Conservation (phyloP, 1,139 yeast genomes). For the Debaryomyces sp. region DNA sequence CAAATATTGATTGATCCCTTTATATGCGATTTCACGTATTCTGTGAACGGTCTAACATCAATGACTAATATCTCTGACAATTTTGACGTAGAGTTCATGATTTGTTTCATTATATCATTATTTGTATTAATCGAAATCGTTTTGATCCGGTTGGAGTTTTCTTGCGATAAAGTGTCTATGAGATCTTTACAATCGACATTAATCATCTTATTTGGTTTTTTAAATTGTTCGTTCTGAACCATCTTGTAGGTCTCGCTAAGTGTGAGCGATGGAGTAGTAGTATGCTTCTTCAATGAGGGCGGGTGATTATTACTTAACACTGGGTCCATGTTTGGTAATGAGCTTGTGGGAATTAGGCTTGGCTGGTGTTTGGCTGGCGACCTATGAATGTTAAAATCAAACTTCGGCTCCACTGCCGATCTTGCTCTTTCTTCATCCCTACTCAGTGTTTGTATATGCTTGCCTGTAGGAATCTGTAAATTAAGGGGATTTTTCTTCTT, state of each 20-base stretch:
- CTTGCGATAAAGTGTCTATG: conserved; percentile 15
- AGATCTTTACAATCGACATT: conserved; percentile 8
- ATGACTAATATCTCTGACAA: conserved; percentile 42
- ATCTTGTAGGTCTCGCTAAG: conserved; percentile 7
- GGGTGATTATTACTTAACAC: conserved; percentile 3
- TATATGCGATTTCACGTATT: conserved; percentile 55
- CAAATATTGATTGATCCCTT: conserved; percentile 66
- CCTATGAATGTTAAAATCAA: conserved; percentile 8
- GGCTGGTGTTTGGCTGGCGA: conserved; percentile 5
- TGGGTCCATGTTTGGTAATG: conserved; percentile 2
- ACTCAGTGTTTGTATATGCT: conserved; percentile 7
- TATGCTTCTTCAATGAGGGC: conserved; percentile 15
- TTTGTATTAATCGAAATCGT: conserved; percentile 9
- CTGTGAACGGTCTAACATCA: conserved; percentile 74
- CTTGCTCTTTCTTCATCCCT: conserved; percentile 11
- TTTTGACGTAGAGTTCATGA: neutral
- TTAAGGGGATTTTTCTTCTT: conserved; percentile 10
- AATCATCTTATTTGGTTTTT: conserved; percentile 2
- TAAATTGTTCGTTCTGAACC: conserved; percentile 15
- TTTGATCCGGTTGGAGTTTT: neutral
- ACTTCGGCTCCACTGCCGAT: conserved; percentile 14
- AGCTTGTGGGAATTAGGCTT: conserved; percentile 4
- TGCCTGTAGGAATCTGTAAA: conserved; percentile 10
- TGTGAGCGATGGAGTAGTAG: conserved; percentile 15
- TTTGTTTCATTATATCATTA: conserved; percentile 6